Conservation (phyloP, 176 grass and related monocot species). For the Thinopyrum elongatum region DNA sequence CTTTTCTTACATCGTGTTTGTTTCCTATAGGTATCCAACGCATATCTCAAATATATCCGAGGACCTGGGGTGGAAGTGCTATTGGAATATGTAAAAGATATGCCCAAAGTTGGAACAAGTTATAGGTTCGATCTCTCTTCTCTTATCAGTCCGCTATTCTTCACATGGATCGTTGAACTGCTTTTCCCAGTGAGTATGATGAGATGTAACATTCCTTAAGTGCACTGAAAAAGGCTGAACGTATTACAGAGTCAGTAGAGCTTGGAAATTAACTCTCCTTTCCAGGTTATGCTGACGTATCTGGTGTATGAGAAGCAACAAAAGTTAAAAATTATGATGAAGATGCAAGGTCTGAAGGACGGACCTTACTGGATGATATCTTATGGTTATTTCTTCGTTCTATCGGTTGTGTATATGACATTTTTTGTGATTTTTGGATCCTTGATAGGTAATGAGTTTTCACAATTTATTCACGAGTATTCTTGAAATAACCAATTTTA, state of each 20-base stretch:
- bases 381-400: constrained; percentile 64
- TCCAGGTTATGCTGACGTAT: constrained; percentile 59
- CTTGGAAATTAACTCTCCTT: constrained; percentile 22
- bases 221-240: not conserved
- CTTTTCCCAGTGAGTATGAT: constrained; percentile 89
- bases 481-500: not conserved
- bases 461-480: not conserved
- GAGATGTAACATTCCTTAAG: constrained; percentile 22
- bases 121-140: constrained; percentile 59
- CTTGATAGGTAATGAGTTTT: constrained; percentile 24
- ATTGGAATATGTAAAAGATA: constrained; percentile 85
- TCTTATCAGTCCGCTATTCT: constrained; percentile 82
- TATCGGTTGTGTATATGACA: constrained; percentile 45
- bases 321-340: constrained; percentile 71
- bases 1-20: not conserved
- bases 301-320: constrained; percentile 73
- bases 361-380: constrained; percentile 63
- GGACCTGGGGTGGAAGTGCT: constrained; percentile 42
- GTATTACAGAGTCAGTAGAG: not conserved
- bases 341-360: constrained; percentile 66
- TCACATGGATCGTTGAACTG: constrained; percentile 83
- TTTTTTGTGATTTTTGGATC: constrained; percentile 64
- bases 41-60: constrained; percentile 68
- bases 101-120: constrained; percentile 72
- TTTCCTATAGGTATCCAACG: constrained; percentile 63